Percentiles rank a stretch among this genome's conserved stretches.
Evolutionary conservation across 805 yeast genomes (phyloP).

Genomic region (Zygoascus biomembranicola): DNA sequence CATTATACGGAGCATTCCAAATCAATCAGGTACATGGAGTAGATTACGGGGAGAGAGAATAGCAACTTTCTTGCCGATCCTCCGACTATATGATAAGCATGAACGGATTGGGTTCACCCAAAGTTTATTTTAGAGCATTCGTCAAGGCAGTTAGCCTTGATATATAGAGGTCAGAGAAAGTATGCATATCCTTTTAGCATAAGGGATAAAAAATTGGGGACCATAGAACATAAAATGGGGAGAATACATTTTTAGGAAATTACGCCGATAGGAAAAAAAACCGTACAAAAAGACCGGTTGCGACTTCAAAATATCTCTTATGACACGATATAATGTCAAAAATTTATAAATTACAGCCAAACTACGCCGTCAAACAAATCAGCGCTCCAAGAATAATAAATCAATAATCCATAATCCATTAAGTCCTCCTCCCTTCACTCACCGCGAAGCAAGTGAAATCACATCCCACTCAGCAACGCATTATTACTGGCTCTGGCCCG

Average conservation of each 20-base stretch:
- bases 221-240: too few relatives aligned
- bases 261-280: too few relatives aligned
- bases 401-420: background rate
- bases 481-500: constrained; percentile 7
- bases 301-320: background rate
- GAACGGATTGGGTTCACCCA: too few relatives aligned
- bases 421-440: background rate
- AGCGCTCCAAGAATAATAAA: background rate
- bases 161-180: too few relatives aligned
- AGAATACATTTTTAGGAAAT: too few relatives aligned
- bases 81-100: too few relatives aligned
- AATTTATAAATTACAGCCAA: background rate
- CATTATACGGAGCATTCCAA: constrained; percentile 11
- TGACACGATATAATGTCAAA: background rate
- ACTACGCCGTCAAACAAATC: background rate
- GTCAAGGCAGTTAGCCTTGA: too few relatives aligned
- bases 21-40: constrained; percentile 23
- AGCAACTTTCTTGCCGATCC: background rate
- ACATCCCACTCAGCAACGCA: background rate
- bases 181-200: too few relatives aligned
- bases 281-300: too few relatives aligned
- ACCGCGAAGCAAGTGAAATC: background rate
- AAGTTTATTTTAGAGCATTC: too few relatives aligned
- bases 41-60: constrained; percentile 16
- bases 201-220: too few relatives aligned